These are phyloP conservation scores for Leishmania braziliensis DNA, from an alignment of 208 protist genomes.

Conservation along the genomic window DNA sequence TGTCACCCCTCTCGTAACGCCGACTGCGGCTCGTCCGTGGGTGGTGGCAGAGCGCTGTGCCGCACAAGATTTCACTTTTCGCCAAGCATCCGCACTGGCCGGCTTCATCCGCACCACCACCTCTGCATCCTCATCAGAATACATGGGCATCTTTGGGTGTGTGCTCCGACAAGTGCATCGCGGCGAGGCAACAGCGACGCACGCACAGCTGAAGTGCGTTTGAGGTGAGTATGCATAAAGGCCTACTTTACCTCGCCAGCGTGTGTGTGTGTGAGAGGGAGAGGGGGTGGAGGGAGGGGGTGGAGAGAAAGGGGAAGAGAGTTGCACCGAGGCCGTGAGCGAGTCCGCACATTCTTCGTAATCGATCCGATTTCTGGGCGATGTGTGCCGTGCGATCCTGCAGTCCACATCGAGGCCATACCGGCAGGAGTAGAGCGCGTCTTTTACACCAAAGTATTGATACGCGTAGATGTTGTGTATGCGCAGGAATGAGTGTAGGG, in stretches of 20 bases:
- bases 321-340: neutral
- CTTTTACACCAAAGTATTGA: neutral
- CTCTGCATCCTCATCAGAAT: neutral
- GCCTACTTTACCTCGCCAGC: no score
- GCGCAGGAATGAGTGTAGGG: no score
- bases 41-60: neutral
- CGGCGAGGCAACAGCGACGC: neutral
- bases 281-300: neutral
- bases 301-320: neutral
- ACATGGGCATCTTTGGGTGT: neutral
- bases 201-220: neutral
- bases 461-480: neutral
- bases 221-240: neutral
- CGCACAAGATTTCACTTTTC: neutral
- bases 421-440: neutral
- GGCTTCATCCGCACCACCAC: neutral
- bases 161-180: neutral
- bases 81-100: neutral
- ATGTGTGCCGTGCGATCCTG: neutral
- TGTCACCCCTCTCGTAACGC: neutral
- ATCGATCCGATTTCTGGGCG: neutral
- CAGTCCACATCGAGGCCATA: neutral
- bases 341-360: neutral
- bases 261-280: neutral
- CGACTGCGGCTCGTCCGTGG: neutral